Evolutionary conservation across 2,329 filamentous ascomycete genomes (phyloP).

Genomic region (Decorospora gaudefroyi): DNA sequence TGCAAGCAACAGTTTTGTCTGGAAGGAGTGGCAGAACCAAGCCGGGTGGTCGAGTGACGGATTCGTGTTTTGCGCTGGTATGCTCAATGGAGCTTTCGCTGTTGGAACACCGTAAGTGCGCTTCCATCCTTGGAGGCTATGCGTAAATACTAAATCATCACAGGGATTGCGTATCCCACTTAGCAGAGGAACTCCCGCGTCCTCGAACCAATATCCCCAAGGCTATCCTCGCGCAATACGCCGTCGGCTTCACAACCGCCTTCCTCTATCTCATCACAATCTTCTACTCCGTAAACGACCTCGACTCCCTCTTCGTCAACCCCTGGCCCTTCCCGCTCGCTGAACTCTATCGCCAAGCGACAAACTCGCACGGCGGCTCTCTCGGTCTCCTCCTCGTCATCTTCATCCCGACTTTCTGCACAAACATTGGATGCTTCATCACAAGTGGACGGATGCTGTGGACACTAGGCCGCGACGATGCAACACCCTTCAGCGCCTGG

Average conservation of each 20-base stretch:
- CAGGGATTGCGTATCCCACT: constrained; percentile 65
- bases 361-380: constrained; percentile 47
- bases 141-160: neutral
- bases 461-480: constrained; percentile 63
- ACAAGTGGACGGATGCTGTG: constrained; percentile 66
- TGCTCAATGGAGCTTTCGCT: constrained; percentile 71
- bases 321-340: constrained; percentile 64
- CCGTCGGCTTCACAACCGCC: constrained; percentile 45
- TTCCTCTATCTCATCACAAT: constrained; percentile 48
- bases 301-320: constrained; percentile 58
- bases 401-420: constrained; percentile 58
- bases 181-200: constrained; percentile 58
- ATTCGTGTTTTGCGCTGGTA: constrained; percentile 67
- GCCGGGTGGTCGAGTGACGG: constrained; percentile 57
- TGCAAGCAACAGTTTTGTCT: constrained; percentile 51
- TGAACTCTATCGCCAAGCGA: constrained; percentile 64
- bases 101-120: constrained; percentile 61
- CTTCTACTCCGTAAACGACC: constrained; percentile 63
- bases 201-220: constrained; percentile 49
- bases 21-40: constrained; percentile 53
- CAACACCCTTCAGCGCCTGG: constrained; percentile 58
- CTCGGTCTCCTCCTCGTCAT: constrained; percentile 57
- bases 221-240: constrained; percentile 47
- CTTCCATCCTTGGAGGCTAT: neutral
- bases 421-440: constrained; percentile 62